A percentile compares a stretch with the other conserved stretches of the same genome.
Evolutionary conservation across 179 eudicot species (phyloP).

Genomic region (Beta lomatogona): DNA sequence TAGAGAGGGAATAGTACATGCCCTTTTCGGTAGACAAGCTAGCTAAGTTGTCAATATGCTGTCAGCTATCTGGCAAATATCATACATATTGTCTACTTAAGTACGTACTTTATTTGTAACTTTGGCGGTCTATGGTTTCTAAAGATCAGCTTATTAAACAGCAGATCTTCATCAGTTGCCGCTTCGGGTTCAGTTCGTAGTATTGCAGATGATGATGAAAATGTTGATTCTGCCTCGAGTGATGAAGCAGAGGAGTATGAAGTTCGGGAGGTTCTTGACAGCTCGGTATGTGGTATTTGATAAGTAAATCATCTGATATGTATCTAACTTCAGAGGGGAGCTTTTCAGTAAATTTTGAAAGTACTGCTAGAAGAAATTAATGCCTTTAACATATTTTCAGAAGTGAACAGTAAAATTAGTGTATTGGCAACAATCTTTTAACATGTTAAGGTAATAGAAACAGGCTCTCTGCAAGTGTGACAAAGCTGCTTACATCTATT

Average conservation of each 20-base stretch:
- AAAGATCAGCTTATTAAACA: constrained; percentile 23
- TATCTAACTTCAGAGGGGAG: neutral
- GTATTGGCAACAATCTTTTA: neutral
- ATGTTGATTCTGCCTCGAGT: constrained; percentile 80
- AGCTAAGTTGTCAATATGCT: neutral
- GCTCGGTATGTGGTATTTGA: constrained; percentile 59
- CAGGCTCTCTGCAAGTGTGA: neutral
- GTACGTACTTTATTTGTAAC: neutral
- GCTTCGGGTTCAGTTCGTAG: constrained; percentile 63
- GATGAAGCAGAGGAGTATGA: constrained; percentile 55
- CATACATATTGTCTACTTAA: neutral
- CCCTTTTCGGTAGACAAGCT: neutral
- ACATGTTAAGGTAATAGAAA: neutral
- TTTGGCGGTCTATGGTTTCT: neutral
- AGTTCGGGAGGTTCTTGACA: constrained; percentile 54
- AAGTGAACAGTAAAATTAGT: neutral
- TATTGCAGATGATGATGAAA: constrained; percentile 70
- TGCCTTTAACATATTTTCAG: neutral
- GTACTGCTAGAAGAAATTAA: neutral
- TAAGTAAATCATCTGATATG: constrained; percentile 2
- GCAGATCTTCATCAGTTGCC: constrained; percentile 82
- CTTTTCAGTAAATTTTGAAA: neutral
- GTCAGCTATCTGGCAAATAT: neutral
- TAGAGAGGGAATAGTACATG: neutral
- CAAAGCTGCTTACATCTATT: neutral